Evolutionary conservation across 208 protist genomes (phyloP).

Genomic region (Leptomonas seymouri): DNA sequence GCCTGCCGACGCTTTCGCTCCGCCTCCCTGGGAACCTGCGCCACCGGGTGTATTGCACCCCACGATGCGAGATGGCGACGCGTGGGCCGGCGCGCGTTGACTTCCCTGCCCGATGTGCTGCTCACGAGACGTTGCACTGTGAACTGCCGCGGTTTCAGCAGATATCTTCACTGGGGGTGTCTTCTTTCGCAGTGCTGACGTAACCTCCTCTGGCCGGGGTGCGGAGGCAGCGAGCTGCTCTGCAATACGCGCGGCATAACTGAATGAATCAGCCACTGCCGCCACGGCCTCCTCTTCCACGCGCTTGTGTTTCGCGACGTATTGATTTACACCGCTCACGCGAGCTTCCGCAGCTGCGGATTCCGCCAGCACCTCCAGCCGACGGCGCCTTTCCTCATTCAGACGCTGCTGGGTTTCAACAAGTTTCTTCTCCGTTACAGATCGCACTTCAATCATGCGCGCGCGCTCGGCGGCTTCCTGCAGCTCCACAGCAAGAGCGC

Average conservation of each 20-base stretch:
- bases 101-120: constrained; percentile 12
- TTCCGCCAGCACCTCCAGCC: constrained; percentile 6
- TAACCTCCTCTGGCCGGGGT: constrained; percentile 8
- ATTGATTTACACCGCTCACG: constrained; percentile 33
- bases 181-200: neutral
- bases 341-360: constrained; percentile 16
- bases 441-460: constrained; percentile 32
- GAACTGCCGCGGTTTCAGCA: neutral
- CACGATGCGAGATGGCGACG: neutral
- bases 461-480: constrained; percentile 44
- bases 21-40: neutral
- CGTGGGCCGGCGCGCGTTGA: neutral
- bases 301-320: constrained; percentile 20
- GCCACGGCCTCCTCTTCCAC: constrained; percentile 23
- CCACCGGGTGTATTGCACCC: neutral
- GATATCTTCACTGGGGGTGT: neutral
- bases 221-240: constrained; percentile 22
- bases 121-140: constrained; percentile 3
- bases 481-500: constrained; percentile 33
- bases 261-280: constrained; percentile 25
- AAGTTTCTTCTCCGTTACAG: constrained; percentile 32
- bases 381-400: constrained; percentile 2
- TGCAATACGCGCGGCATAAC: constrained; percentile 29
- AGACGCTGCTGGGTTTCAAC: constrained; percentile 25
- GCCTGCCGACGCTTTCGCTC: too few relatives aligned